phyloP scores from a whole-genome alignment of 805 yeast genomes.

The Metschnikowia lunata region DNA sequence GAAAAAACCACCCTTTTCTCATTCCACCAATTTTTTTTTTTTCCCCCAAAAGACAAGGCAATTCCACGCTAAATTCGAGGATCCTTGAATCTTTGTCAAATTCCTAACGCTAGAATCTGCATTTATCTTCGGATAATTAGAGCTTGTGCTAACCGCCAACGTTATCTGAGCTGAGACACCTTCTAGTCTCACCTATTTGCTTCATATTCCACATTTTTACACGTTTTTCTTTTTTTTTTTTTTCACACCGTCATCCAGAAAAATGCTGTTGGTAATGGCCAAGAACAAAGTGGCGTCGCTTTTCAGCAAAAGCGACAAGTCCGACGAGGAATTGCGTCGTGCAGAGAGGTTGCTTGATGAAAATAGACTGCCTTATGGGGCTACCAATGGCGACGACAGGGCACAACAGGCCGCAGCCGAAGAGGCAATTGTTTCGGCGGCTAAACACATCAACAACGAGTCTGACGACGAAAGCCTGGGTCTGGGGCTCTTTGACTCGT shows the following conservation, averaged over 20 bases:
- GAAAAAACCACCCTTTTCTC: no score
- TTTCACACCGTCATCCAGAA: neutral
- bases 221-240: neutral
- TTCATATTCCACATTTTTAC: neutral
- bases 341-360: conserved; percentile 30
- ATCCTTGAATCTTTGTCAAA: no score
- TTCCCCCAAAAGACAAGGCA: no score
- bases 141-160: neutral
- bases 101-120: no score
- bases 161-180: neutral
- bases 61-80: no score
- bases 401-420: conserved; percentile 33
- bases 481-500: conserved; percentile 44
- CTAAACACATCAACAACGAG: conserved; percentile 22
- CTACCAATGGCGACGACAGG: conserved; percentile 29
- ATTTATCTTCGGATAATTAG: neutral
- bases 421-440: conserved; percentile 33
- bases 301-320: conserved; percentile 18
- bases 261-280: conserved; percentile 17
- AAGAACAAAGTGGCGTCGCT: conserved; percentile 33
- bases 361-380: conserved; percentile 36
- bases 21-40: no score
- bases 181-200: neutral
- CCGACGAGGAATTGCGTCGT: conserved; percentile 26
- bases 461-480: conserved; percentile 15